These are phyloP conservation scores for Aspergillus hortae DNA, from an alignment of 2,329 filamentous ascomycete species.

Conservation along the genomic window DNA sequence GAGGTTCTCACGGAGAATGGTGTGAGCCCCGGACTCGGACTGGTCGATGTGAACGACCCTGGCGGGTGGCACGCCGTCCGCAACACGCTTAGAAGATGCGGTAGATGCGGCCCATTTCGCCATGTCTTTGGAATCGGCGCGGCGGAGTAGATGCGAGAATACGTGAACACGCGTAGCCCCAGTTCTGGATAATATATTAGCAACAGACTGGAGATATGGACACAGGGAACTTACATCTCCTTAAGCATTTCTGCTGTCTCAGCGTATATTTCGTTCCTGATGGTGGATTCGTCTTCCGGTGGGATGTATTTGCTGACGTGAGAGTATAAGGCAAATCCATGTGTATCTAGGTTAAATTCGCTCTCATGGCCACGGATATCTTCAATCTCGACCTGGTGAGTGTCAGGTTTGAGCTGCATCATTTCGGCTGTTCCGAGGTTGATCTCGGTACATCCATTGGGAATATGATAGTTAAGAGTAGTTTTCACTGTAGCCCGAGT, in stretches of 20 bases:
- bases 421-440: background rate
- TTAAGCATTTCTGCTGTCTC: constrained; percentile 1
- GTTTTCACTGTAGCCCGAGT: background rate
- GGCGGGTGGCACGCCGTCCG: background rate
- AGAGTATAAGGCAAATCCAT: constrained; percentile 4
- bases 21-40: constrained; percentile 1
- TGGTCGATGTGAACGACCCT: constrained; percentile 6
- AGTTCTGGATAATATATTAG: background rate
- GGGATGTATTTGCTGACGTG: background rate
- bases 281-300: background rate
- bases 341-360: background rate
- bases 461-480: constrained; percentile 1
- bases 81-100: background rate
- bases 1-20: background rate
- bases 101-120: background rate
- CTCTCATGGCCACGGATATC: constrained; percentile 3
- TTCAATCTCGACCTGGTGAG: background rate
- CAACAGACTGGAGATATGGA: background rate
- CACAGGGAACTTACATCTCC: background rate
- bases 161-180: constrained; percentile 4
- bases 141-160: constrained; percentile 2
- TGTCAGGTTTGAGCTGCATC: background rate
- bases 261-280: constrained; percentile 2
- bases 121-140: background rate
- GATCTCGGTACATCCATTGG: background rate